Evolutionary conservation across 441 rosid genomes (phyloP).

Genomic region (Melastoma candidum): DNA sequence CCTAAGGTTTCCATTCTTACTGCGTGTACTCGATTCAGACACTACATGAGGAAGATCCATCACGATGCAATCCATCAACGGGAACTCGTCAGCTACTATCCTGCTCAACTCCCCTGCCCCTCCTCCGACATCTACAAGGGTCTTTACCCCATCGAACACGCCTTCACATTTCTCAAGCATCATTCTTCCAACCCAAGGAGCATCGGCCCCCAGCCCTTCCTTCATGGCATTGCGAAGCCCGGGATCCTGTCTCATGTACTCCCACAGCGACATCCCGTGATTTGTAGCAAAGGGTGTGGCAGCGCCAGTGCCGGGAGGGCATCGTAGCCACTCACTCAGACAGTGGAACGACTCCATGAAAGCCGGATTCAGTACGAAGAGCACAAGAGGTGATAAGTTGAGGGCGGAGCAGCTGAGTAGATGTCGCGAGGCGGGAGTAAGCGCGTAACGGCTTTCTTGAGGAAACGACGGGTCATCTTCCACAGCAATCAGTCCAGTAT

Average conservation of each 20-base stretch:
- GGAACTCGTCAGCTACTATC: conserved; percentile 11
- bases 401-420: conserved; percentile 10
- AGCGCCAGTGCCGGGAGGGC: neutral
- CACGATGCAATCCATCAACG: conserved; percentile 8
- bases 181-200: neutral
- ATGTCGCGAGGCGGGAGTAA: conserved; percentile 15
- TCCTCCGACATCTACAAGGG: conserved; percentile 6
- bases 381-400: neutral
- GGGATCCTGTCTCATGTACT: conserved; percentile 1
- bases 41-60: conserved; percentile 14
- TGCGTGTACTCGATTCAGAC: conserved; percentile 1
- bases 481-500: neutral
- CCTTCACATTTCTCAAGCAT: conserved; percentile 6
- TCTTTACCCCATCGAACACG: conserved; percentile 15
- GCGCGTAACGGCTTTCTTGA: conserved; percentile 1
- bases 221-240: neutral
- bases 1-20: conserved; percentile 11
- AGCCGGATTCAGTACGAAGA: conserved; percentile 1
- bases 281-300: conserved; percentile 1
- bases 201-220: conserved; percentile 12
- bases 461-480: too few relatives aligned
- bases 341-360: neutral
- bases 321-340: conserved; percentile 2
- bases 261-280: conserved; percentile 5
- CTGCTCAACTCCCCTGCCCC: conserved; percentile 11